Evolutionary conservation across 2,329 filamentous ascomycete genomes (phyloP), one percentile per base, ranked within the genome.

Genomic region (Akanthomyces lecanii): DNA sequence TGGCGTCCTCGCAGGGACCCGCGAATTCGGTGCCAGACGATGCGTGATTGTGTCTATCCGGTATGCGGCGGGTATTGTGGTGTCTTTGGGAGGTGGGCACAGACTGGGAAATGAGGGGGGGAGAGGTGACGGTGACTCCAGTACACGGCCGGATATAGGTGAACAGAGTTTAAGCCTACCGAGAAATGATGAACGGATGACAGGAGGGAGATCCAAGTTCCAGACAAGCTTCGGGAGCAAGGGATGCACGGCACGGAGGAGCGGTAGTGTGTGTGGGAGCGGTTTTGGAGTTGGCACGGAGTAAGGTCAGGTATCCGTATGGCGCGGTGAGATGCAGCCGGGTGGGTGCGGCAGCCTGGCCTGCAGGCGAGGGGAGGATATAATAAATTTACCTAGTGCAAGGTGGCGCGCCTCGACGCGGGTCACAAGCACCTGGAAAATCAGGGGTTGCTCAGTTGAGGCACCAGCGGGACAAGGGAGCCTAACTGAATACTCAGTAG

Each of bases 91-190:
- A 23, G 23, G 47, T 51, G 57, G 57, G 38, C 47, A 25, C 44
- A 50, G 52, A 51, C 30, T 54, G 51, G 59, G 45, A 62, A 51
- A 21, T 48, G 47, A 51, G 51, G 60, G 38, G 42, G n/a, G 42
- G 28, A 40, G 7, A n/a, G 42, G 59, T 50, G 50, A 54, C 45
- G 47, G 30, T 40, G 58, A 54, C 58, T 28, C 60, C 60, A 62
- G 60, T 33, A 62, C 50, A 38, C 23, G 51, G 28, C 55, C 60
- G 51, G 44, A 48, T 55, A 30, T 30, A 45, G 60, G 59, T 62
- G 30, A 54, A 62, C 55, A 55, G 36, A 55, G 60, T 62, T 55
- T 54, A 45, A 40, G 60, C 60, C 60, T 62, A 62, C 60, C 60
- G 33, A 53, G 44, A 51, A 62, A n/a, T 53, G 44, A 62, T 62